These are phyloP conservation scores for Cladosporium sp. DNA, from an alignment of 2,329 filamentous ascomycete genomes.

Conservation along the genomic window DNA sequence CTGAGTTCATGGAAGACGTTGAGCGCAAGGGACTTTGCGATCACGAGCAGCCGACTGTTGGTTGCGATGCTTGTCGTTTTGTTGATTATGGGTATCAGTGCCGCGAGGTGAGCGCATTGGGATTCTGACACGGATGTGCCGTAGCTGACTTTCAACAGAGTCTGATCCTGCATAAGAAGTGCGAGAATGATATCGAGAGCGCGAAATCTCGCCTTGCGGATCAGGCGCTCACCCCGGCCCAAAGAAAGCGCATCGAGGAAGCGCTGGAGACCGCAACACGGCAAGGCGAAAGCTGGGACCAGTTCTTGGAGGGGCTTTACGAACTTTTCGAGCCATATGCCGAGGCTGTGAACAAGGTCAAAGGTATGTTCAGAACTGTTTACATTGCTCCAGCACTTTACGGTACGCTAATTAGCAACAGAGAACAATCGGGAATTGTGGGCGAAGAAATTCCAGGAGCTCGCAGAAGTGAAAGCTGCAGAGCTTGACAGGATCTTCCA, in stretches of 20 bases:
- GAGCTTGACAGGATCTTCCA: neutral
- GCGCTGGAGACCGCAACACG: neutral
- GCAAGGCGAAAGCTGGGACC: neutral
- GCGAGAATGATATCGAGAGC: neutral
- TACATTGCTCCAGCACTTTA: neutral
- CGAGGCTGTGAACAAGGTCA: neutral
- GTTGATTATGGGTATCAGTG: neutral
- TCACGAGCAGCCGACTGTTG: neutral
- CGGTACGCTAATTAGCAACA: neutral
- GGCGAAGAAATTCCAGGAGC: neutral
- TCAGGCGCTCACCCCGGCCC: neutral
- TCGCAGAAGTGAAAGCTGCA: neutral
- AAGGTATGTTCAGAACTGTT: neutral
- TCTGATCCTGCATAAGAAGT: neutral
- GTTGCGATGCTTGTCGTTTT: neutral
- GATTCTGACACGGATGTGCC: neutral
- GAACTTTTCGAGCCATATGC: neutral
- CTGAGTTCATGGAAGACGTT: neutral
- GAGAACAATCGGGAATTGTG: neutral
- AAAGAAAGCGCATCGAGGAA: neutral
- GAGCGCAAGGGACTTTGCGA: neutral
- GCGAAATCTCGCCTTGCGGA: neutral
- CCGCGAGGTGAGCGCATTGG: neutral
- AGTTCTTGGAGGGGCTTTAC: neutral
- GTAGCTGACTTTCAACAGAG: neutral